Base-by-base conservation (phyloP, 768 basidiomycete genomes). In the Mycena latifolia region DNA sequence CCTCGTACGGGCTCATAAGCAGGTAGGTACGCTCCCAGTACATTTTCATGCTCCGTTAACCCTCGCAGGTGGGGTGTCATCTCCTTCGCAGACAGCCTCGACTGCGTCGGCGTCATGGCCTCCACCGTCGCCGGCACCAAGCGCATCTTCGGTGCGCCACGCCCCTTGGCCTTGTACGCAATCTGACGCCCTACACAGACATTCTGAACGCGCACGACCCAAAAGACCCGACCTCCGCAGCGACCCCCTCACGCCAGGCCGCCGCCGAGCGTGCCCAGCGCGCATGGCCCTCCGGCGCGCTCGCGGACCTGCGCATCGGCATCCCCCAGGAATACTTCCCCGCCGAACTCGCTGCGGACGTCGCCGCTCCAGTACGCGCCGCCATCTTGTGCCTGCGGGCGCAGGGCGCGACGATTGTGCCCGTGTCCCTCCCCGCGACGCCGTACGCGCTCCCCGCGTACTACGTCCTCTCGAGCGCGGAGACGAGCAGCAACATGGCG, bases 381-480 rank as follows among this genome's bases (percentile, higher is more conserved):
- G 73, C 86, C 10, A 75, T 94, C 41, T 65, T 72, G 55, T 69
- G 69, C 43, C 74, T 86, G 24, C 71, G 79, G 61, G 57, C 75
- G 0, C 80, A 80, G 1, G 96, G 96, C 1, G 95, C 94, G 0
- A 80, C 80, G 1, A 71, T 98, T 31, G 77, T 88, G 1, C 85
- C 94, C 0, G 89, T 98, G 0, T 91, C 91, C 11, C 80, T 98
- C 14, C 92, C 94, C 20, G 81, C 77, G 27, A 85, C 81, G 15
- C 74, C 78, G 1, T 92, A 92, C 72, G 93, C 94, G 0, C 83
- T 99, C 6, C 94, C 95, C 60, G 92, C 95, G 15, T 99, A 99
- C 81, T 99, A 98, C 73, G 93, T 98, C n/a, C 85, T 99, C 18
- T 93, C 97, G 1, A 93, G 90, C 65, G 96, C 97, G 0, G 97